phyloP scores from a whole-genome alignment of 176 grass and related monocot species.

The Rhynchospora breviuscula region DNA sequence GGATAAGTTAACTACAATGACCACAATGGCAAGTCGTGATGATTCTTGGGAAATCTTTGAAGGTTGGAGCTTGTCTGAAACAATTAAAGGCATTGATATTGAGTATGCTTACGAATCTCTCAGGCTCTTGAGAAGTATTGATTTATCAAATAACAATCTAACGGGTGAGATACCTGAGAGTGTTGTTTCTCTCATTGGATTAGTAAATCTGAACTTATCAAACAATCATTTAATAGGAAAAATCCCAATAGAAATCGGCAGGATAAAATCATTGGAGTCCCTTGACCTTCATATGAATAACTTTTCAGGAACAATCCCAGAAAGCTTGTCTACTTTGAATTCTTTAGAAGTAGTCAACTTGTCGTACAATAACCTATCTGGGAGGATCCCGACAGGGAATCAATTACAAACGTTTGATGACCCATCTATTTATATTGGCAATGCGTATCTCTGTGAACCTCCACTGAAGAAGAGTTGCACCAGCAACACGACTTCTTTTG shows the following conservation, averaged over 20 bases:
- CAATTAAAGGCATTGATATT: conserved; percentile 21
- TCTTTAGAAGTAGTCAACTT: conserved; percentile 22
- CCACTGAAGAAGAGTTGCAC: conserved; percentile 23
- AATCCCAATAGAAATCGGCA: conserved; percentile 19
- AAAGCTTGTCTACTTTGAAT: conserved; percentile 24
- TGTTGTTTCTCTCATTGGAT: conserved; percentile 16
- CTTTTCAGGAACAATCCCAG: conserved; percentile 31
- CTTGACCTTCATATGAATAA: conserved; percentile 42
- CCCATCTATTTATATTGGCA: not conserved
- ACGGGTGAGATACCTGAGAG: conserved; percentile 24
- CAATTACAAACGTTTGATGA: conserved; percentile 24
- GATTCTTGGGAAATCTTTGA: not conserved
- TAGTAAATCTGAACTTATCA: conserved; percentile 33
- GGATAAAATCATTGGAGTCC: conserved; percentile 22
- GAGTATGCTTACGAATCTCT: not conserved
- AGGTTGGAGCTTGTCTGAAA: not conserved
- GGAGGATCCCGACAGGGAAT: conserved; percentile 37
- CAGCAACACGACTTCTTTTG: too few species aligned
- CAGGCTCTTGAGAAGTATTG: not conserved
- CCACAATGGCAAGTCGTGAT: not conserved
- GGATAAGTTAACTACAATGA: conserved; percentile 26
- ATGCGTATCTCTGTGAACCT: conserved; percentile 24
- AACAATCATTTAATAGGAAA: conserved; percentile 22
- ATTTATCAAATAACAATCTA: conserved; percentile 31
- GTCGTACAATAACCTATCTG: conserved; percentile 12